A percentile compares a stretch with the other conserved stretches of the same genome.
phyloP scores from a whole-genome alignment of 441 rosid genomes.

The Sinapis alba region DNA sequence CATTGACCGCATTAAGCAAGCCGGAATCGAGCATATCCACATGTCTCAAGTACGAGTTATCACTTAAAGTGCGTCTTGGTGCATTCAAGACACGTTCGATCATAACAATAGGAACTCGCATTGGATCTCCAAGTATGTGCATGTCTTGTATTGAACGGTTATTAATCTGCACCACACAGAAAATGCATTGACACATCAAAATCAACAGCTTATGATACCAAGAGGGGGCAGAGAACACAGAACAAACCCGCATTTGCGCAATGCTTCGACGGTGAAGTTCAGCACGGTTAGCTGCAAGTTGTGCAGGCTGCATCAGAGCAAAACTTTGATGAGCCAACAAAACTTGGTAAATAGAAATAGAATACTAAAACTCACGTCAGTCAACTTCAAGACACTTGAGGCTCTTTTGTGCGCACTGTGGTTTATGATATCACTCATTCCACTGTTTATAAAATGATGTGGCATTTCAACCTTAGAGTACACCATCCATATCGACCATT shows the following conservation, averaged over 20 bases:
- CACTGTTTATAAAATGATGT: constrained; percentile 72
- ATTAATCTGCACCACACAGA: constrained; percentile 69
- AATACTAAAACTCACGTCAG: constrained; percentile 55
- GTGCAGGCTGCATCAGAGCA: constrained; percentile 70
- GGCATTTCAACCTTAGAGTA: constrained; percentile 97
- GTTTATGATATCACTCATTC: constrained; percentile 61
- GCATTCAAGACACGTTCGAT: constrained; percentile 86
- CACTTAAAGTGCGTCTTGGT: constrained; percentile 77
- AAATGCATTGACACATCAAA: neutral
- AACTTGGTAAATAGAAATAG: constrained; percentile 5
- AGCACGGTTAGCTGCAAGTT: constrained; percentile 81
- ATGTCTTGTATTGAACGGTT: constrained; percentile 86
- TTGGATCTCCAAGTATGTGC: constrained; percentile 85
- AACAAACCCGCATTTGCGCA: constrained; percentile 84
- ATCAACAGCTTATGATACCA: neutral
- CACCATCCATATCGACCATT: constrained; percentile 99
- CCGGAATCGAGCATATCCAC: constrained; percentile 56
- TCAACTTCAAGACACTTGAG: constrained; percentile 62
- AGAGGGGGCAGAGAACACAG: neutral
- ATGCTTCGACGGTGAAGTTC: constrained; percentile 97
- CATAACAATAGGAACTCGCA: constrained; percentile 75
- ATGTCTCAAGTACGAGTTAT: constrained; percentile 71
- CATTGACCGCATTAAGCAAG: constrained; percentile 37
- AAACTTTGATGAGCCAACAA: constrained; percentile 27
- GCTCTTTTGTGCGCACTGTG: constrained; percentile 57